Base-by-base conservation (phyloP, 495 filamentous ascomycete species). In the Glutinoglossum americanum region DNA sequence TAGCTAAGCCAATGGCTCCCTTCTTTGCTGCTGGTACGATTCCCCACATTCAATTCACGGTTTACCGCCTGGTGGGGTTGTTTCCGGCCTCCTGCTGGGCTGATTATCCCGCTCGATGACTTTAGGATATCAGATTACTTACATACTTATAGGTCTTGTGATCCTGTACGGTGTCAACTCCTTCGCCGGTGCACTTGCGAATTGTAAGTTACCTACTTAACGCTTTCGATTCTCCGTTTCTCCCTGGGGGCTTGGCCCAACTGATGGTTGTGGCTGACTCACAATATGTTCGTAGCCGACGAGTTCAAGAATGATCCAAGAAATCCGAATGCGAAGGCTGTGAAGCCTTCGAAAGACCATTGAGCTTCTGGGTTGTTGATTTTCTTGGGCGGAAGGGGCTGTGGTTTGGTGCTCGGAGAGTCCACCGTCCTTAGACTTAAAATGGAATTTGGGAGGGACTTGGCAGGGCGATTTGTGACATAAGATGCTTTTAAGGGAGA, bases 271-370 rank as follows among this genome's bases (percentile, higher is more conserved):
- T 60, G 19, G 27, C 59, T 54, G 54, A 63, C 8, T 26, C 28
- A 35, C 35, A 35, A 59, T 61, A 27, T 61, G 53, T 13, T 26
- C 21, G 27, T 55, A 97, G 90, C 79, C 73, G 85, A 82, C 59
- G 85, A 97, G 69, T 94, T 77, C 81, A 89, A 85, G 81, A 90
- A 92, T 76, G 90, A 97, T 74, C 89, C 90, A 61, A 79, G 90
- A 68, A 94, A 94, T 78, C 85, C 83, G 64, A 74, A 78, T 67
- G 70, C 72, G 41, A 83, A 83, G 76, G 63, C 65, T 27, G 61
- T 62, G 45, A 74, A 76, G 65, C 63, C 69, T 49, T 65, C 66
- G 15, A 53, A 53, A 27, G 57, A 59, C 15, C 49, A 53, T 17
- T 53, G 28, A 32, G 19, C 5, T 13, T 23, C 49, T 10, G 49